Evolutionary conservation across 192 early-diverging fungal species (phyloP).

Genomic region (Backusella westeae): DNA sequence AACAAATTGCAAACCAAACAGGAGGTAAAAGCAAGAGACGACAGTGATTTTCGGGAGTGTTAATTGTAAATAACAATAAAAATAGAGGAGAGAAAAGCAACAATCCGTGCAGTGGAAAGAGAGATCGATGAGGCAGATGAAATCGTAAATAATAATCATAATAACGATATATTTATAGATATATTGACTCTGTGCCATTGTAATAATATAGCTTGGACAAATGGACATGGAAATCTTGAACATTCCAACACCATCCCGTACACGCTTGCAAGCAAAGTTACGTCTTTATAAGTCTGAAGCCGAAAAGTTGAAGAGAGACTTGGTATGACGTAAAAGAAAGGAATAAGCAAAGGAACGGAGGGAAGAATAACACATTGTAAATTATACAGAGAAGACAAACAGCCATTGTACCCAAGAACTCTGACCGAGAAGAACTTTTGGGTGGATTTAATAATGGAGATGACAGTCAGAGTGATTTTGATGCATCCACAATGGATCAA

Average conservation of each 20-base stretch:
- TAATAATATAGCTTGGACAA: constrained; percentile 67
- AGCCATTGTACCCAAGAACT: constrained; percentile 35
- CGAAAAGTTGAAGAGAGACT: constrained; percentile 75
- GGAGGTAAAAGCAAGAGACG: constrained; percentile 46
- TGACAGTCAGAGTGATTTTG: constrained; percentile 44
- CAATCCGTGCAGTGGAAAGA: constrained; percentile 73
- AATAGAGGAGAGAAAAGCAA: constrained; percentile 71
- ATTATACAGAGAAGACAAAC: constrained; percentile 45
- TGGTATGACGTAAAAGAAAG: constrained; percentile 46
- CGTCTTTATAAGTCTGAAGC: constrained; percentile 76
- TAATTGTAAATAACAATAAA: background rate
- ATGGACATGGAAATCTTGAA: constrained; percentile 93
- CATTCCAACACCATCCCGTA: constrained; percentile 58
- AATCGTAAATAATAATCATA: constrained; percentile 55
- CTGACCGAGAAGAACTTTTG: constrained; percentile 64
- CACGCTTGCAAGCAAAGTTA: constrained; percentile 65
- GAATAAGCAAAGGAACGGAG: background rate
- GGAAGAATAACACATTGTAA: background rate
- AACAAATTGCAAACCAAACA: constrained; percentile 54
- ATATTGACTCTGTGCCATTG: background rate
- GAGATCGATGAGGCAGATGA: constrained; percentile 91
- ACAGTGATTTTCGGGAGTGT: background rate
- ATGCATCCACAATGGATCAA: constrained; percentile 70
- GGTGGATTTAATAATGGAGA: constrained; percentile 32
- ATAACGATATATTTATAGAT: background rate